phyloP scores from a whole-genome alignment of 208 protist species.

The Trypanosoma lewisi region DNA sequence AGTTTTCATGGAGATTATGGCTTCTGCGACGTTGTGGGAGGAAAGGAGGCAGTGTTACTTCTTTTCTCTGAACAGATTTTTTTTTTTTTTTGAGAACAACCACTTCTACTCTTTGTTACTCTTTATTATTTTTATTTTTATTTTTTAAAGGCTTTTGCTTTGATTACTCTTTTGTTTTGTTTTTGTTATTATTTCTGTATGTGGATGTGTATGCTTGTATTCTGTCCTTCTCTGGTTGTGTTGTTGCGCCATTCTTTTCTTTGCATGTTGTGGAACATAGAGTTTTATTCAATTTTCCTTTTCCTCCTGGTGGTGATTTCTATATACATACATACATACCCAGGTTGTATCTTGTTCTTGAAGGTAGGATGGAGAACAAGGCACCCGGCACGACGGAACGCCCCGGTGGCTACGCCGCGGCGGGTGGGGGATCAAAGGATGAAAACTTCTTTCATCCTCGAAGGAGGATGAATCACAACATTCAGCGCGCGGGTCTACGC shows the following conservation, averaged over 20 bases:
- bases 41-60: no score
- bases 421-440: constrained; percentile 38
- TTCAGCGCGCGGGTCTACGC: constrained; percentile 79
- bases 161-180: constrained; percentile 19
- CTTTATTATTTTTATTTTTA: constrained; percentile 4
- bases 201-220: background rate
- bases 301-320: background rate
- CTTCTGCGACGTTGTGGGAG: background rate
- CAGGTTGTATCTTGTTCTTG: background rate
- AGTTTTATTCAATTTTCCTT: background rate
- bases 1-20: constrained; percentile 11
- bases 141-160: constrained; percentile 7
- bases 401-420: constrained; percentile 53
- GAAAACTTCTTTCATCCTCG: constrained; percentile 82
- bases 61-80: background rate
- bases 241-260: background rate
- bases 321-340: no score
- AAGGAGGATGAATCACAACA: constrained; percentile 47
- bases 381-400: constrained; percentile 64
- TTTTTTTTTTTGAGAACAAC: background rate
- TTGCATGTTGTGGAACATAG: background rate
- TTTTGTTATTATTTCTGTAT: background rate
- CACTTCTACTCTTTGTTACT: background rate
- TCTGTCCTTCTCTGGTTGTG: background rate
- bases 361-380: constrained; percentile 72